Evolutionary conservation across 805 yeast genomes (phyloP).

Genomic region (Blastobotrys chiropterorum): DNA sequence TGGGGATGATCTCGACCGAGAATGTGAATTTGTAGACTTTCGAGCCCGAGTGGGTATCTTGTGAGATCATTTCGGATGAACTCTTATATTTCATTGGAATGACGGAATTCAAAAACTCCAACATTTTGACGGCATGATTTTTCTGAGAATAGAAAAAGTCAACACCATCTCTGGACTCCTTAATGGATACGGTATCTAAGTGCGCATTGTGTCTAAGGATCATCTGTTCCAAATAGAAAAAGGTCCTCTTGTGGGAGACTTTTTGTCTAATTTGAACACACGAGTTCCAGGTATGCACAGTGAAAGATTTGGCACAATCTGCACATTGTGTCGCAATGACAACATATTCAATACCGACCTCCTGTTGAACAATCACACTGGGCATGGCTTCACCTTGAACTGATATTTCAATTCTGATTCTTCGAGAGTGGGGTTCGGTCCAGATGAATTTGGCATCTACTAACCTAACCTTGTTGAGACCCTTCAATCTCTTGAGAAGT

Average conservation of each 20-base stretch:
- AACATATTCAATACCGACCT: conserved; percentile 88
- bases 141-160: conserved; percentile 83
- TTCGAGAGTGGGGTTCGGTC: conserved; percentile 97
- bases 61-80: conserved; percentile 82
- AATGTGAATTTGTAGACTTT: conserved; percentile 83
- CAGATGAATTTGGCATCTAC: conserved; percentile 91
- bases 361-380: conserved; percentile 85
- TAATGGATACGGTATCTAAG: conserved; percentile 81
- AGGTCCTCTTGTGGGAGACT: conserved; percentile 91
- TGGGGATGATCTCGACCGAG: conserved; percentile 87
- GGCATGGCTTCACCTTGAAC: conserved; percentile 94
- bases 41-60: conserved; percentile 83
- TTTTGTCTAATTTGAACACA: conserved; percentile 95
- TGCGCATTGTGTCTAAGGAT: conserved; percentile 89
- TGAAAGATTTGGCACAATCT: conserved; percentile 92
- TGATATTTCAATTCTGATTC: conserved; percentile 79
- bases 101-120: conserved; percentile 76
- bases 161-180: conserved; percentile 84
- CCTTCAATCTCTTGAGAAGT: conserved; percentile 81
- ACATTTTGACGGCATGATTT: conserved; percentile 88
- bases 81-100: conserved; percentile 75
- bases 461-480: conserved; percentile 77
- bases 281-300: conserved; percentile 94
- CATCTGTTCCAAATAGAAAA: conserved; percentile 84
- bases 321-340: conserved; percentile 95